Evolutionary conservation across 106 monocot genomes (phyloP), one percentile per base, ranked within the genome.

Genomic region (Xerophyta viscosa): DNA sequence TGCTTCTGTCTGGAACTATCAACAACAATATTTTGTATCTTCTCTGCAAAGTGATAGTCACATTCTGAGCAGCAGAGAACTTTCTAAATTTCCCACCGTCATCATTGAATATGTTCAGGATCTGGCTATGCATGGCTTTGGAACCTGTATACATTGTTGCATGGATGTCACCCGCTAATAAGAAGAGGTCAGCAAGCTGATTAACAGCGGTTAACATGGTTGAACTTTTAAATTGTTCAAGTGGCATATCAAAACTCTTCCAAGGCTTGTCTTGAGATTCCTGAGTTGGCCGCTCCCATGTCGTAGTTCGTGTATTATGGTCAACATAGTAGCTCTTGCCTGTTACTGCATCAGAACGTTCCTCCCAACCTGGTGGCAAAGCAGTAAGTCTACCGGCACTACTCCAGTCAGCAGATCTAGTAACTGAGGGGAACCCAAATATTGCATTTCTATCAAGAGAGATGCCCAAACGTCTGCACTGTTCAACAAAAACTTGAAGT

Each of bases 51-150:
- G 86, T 90, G 37, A 99, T 99, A 53, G 72, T 83, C 48, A 99
- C 65, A 69, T 99, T 99, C 65, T 86, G 90, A 31, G 86, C 98
- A 41, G 71, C 77, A 30, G 98, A 89, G 27, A 99, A 86, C 70
- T 83, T 86, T 45, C 83, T 86, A 70, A 86, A 91, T 60, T 82
- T 86, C 2, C 90, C 98, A 63, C 67, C 45, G 36, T 91, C 98
- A 46, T 86, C 91, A 60, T 60, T 91, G 54, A 99, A 99, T 67
- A 99, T 90, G 66, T 72, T 91, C n/a, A 99, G 74, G 46, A 99
- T 99, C 44, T 90, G 84, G 69, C 98, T 99, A 55, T 99, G 98
- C 98, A 99, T 99, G 31, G 98, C 98, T 76, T 86, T 90, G 17
- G 98, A 99, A 29, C 98, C 98, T 49, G 98, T 99, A 66, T 99